Evolutionary conservation across 495 filamentous ascomycete species (phyloP), one percentile per base, ranked within the genome.

Genomic region (Hapsidospora chrysogenum): DNA sequence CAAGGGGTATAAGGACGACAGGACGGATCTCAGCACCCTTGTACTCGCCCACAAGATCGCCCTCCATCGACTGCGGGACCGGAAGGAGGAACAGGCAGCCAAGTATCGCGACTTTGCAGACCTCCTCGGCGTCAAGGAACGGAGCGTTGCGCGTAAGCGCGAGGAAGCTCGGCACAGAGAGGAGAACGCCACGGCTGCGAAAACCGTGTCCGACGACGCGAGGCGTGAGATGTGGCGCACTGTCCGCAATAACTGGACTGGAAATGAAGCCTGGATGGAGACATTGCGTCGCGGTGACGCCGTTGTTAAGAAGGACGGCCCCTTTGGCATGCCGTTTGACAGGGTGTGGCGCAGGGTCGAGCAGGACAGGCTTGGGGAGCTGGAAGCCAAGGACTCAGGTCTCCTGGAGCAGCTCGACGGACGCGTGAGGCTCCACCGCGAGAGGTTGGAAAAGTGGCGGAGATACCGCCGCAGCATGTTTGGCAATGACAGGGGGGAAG

Each of bases 231-330:
- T 72, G 9, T 58, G 68, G 29, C 58, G 61, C 18, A 58, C 68
- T 11, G 49, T 85, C 19, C 63, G 64, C 40, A 69, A 70, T 15
- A 80, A 83, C 40, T 92, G 83, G 83, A 57, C 77, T 5, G 84
- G 83, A 1, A 65, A 74, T 41, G 61, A 70, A 32, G 62, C 74
- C 33, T 82, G 80, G 74, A 60, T 76, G 43, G 68, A 80, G 25
- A 52, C 63, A 11, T 45, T 92, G 15, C 52, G 85, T 0, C 61
- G 74, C 30, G 80, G 78, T 0, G 80, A 81, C 26, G 61, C 56
- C 18, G 54, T 57, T n/a, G 53, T 60, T 16, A 58, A 52, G 35
- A 68, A 62, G 14, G 78, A 85, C 42, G 61, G 64, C 2, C 61
- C 86, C 21, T 52, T 92, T 5, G 65, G 70, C 16, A 57, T 61